Evolutionary conservation across 805 yeast species (phyloP).

Genomic region (Wickerhamomyces bisporus): DNA sequence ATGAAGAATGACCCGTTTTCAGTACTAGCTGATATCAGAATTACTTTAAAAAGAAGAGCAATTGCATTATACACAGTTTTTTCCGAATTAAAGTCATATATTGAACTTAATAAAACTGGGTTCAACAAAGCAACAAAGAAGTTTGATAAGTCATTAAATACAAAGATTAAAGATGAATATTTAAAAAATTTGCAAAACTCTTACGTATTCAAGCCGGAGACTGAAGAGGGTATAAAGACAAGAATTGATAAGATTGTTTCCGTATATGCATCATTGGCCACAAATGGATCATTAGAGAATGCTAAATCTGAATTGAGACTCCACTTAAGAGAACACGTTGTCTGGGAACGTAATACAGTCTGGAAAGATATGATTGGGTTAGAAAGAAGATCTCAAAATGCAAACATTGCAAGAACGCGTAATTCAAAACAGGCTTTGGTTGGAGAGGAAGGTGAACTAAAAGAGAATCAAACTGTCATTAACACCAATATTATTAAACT

Average conservation of each 20-base stretch:
- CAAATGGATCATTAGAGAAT: conserved; percentile 32
- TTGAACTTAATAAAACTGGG: conserved; percentile 84
- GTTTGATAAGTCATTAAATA: conserved; percentile 77
- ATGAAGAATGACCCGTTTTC: conserved; percentile 18
- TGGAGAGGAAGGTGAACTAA: conserved; percentile 25
- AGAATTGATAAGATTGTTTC: conserved; percentile 49
- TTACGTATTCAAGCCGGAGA: conserved; percentile 47
- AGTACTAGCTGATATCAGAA: conserved; percentile 29
- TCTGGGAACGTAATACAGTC: conserved; percentile 96
- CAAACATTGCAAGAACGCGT: conserved; percentile 35
- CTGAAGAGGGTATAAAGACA: conserved; percentile 43
- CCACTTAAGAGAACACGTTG: conserved; percentile 83
- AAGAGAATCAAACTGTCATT: conserved; percentile 14
- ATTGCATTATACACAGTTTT: conserved; percentile 64
- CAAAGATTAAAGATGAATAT: conserved; percentile 55
- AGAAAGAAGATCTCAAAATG: conserved; percentile 82
- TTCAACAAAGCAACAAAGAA: conserved; percentile 87
- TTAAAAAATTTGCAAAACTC: conserved; percentile 43
- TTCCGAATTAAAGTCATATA: conserved; percentile 77
- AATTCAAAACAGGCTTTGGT: conserved; percentile 18
- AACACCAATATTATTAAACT: conserved; percentile 39
- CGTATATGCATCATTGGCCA: conserved; percentile 49
- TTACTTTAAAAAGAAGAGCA: conserved; percentile 63
- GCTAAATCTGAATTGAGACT: conserved; percentile 48
- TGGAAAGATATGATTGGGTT: conserved; percentile 96